Base-by-base conservation (phyloP, 164 flowering plant genomes). In the Liquidambar formosana region DNA sequence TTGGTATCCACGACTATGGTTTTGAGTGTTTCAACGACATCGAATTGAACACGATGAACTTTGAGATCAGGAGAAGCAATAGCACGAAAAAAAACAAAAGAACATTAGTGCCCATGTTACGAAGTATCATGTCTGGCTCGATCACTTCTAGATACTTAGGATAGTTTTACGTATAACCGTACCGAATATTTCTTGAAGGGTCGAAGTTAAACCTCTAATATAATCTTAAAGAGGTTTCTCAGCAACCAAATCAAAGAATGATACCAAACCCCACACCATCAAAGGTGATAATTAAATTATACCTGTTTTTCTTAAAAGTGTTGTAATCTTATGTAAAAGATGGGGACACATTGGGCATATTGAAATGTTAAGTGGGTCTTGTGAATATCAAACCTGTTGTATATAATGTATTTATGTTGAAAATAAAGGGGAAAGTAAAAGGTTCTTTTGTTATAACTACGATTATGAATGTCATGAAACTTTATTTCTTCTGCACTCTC, bases 1-100 rank as follows among this genome's bases (percentile, higher is more conserved):
- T 90, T n/a, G 90, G 96, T 1, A 61, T 89, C 18, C 88, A 86
- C 41, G 96, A 93, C 45, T 86, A 89, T 59, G 96, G 86, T 10
- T 74, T 86, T 10, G 89, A 84, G 51, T 82, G 80, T 47, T 76
- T 81, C 70, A 76, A 66, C 28, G 79, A 82, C 38, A 10, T 75
- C 3, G 88, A 80, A 49, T 67, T 78, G 10, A 74, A 60, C 41
- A 47, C 66, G 0, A 8, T 77, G 48, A 69, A 52, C 65, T 52
- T 79, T 57, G 79, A 76, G 46, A 67, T 75, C 70, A 68, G 69
- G 76, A 75, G 27, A 63, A 78, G 68, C 71, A 65, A 64, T 76
- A 73, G 62, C 61, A 26, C 53, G 63, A n/a, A n/a, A n/a, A 22
- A 61, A 4, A 33, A 9, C 57, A 57, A 57, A 43, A 25, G 25